These are phyloP conservation scores for Neofusicoccum ribis DNA, from an alignment of 2,329 filamentous ascomycete genomes.

Conservation along the genomic window DNA sequence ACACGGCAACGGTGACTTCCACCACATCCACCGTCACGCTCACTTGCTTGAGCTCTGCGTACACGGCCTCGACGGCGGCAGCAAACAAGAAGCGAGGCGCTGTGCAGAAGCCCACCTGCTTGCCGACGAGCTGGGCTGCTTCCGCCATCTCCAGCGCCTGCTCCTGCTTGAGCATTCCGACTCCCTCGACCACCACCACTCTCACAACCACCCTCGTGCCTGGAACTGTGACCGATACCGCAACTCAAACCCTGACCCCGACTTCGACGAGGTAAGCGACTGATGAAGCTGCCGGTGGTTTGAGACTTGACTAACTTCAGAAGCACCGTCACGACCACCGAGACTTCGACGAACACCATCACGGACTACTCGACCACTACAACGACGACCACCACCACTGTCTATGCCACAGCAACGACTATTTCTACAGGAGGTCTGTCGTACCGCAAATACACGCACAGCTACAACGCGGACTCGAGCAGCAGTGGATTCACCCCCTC, in stretches of 20 bases:
- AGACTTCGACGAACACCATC: neutral
- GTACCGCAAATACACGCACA: constrained; percentile 2
- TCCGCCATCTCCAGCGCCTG: neutral
- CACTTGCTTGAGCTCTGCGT: neutral
- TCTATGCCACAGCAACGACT: neutral
- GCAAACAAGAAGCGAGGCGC: neutral
- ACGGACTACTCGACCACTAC: neutral
- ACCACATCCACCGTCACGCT: neutral
- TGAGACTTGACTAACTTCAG: neutral
- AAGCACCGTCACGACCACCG: neutral
- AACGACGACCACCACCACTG: neutral
- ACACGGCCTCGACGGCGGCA: neutral
- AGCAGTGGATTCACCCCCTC: neutral
- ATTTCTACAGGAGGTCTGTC: neutral
- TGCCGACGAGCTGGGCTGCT: neutral
- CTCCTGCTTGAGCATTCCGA: neutral
- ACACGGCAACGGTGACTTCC: neutral
- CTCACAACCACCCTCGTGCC: neutral
- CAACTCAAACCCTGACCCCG: neutral
- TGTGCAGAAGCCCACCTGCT: neutral
- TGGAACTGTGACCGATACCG: neutral
- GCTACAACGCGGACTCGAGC: neutral
- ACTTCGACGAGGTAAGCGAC: neutral
- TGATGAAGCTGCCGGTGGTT: neutral
- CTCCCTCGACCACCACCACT: neutral